Conservation (phyloP, 352 stramenopile species). For the Pythium phragmiticola region DNA sequence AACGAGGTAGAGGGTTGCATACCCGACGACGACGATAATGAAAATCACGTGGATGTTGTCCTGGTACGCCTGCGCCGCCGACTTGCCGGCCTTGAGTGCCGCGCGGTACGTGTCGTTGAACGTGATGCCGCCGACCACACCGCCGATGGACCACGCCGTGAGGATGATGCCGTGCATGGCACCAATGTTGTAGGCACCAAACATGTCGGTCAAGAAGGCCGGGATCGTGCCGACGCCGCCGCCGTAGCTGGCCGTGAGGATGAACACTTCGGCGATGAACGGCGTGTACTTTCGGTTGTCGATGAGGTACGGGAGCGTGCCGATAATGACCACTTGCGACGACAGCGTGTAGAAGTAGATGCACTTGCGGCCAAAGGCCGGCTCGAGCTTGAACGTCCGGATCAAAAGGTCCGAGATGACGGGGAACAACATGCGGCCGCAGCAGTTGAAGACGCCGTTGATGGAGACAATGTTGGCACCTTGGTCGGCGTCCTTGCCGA, state of each 20-base stretch:
- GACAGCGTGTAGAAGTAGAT: conserved; percentile 61
- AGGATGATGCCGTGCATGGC: conserved; percentile 76
- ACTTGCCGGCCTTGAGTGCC: conserved; percentile 33
- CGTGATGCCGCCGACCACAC: conserved; percentile 64
- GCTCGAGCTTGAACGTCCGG: conserved; percentile 40
- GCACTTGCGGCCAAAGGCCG: conserved; percentile 44
- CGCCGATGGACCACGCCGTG: conserved; percentile 75
- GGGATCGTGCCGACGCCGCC: conserved; percentile 75
- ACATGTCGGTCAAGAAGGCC: conserved; percentile 79
- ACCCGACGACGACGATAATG: conserved; percentile 52
- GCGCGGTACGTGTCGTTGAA: conserved; percentile 62
- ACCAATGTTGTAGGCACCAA: conserved; percentile 79
- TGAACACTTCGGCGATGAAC: conserved; percentile 59
- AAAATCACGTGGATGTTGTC: conserved; percentile 67
- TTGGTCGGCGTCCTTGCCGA: conserved; percentile 35
- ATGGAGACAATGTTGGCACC: conserved; percentile 44
- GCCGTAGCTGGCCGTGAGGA: conserved; percentile 69
- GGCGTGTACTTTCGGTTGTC: conserved; percentile 48
- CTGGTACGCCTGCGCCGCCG: conserved; percentile 55
- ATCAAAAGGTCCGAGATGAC: conserved; percentile 44
- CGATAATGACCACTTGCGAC: conserved; percentile 61
- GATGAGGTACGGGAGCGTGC: conserved; percentile 59
- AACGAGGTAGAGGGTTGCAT: conserved; percentile 54
- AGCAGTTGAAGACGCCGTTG: conserved; percentile 59
- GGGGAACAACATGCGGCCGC: conserved; percentile 42